A percentile compares a stretch with the other conserved stretches of the same genome.
phyloP scores from a whole-genome alignment of 2,329 filamentous ascomycete species.

The Tolypocladium capitatum region DNA sequence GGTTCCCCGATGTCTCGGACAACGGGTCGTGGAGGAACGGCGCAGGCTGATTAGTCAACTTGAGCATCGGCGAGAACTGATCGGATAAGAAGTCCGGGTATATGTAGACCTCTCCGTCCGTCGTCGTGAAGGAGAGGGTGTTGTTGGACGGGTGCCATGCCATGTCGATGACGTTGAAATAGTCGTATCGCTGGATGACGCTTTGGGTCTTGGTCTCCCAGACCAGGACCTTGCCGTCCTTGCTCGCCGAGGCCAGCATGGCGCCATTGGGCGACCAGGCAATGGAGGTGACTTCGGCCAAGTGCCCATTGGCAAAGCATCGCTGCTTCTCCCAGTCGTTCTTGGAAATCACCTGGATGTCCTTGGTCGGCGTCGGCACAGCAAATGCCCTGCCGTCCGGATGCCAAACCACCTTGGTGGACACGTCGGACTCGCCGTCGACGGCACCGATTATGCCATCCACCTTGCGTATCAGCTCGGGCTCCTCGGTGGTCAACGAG shows the following conservation, averaged over 20 bases:
- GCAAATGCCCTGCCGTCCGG: constrained; percentile 89
- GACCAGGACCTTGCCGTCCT: constrained; percentile 57
- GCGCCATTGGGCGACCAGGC: constrained; percentile 94
- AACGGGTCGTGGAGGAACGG: constrained; percentile 78
- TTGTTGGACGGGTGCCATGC: constrained; percentile 88
- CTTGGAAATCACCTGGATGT: constrained; percentile 78
- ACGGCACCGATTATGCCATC: constrained; percentile 73
- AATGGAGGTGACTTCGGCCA: constrained; percentile 71
- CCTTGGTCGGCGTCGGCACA: constrained; percentile 65
- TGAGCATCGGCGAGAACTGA: constrained; percentile 43
- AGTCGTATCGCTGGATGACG: constrained; percentile 64
- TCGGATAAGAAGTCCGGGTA: constrained; percentile 56
- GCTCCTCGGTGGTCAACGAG: constrained; percentile 63
- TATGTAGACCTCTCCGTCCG: constrained; percentile 87
- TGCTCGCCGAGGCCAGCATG: constrained; percentile 59
- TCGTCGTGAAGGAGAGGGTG: constrained; percentile 79
- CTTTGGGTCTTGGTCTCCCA: constrained; percentile 89
- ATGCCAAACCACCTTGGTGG: constrained; percentile 73
- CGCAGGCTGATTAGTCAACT: constrained; percentile 53
- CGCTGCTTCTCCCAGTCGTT: constrained; percentile 82
- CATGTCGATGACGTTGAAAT: constrained; percentile 72
- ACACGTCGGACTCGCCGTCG: constrained; percentile 61
- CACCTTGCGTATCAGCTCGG: constrained; percentile 68
- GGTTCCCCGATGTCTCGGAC: constrained; percentile 54
- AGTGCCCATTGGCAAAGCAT: constrained; percentile 65